A percentile compares a stretch with the other conserved stretches of the same genome.
These are phyloP conservation scores for Sicyos edulis DNA, from an alignment of 306 rosid genomes.

Conservation along the genomic window DNA sequence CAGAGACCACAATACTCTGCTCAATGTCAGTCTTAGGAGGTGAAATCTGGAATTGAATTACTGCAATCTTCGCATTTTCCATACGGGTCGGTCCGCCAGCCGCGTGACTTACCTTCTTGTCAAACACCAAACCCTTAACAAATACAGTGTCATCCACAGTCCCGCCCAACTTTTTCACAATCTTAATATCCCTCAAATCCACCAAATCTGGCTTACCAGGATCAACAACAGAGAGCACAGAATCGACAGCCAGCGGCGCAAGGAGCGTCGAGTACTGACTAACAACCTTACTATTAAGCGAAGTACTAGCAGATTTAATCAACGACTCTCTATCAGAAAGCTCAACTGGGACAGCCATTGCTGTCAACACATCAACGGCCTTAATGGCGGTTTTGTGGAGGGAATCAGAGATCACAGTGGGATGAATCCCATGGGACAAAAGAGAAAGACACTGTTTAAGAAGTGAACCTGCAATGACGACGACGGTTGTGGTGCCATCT, in stretches of 20 bases:
- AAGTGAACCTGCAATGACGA: slow-evolving; percentile 77
- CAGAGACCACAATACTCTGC: slow-evolving; percentile 88
- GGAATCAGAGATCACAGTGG: slow-evolving; percentile 76
- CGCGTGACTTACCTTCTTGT: slow-evolving; percentile 89
- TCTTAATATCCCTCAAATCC: slow-evolving; percentile 79
- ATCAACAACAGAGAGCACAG: slow-evolving; percentile 71
- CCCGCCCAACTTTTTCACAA: slow-evolving; percentile 93
- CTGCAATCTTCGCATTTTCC: slow-evolving; percentile 92
- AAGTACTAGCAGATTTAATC: slow-evolving; percentile 75
- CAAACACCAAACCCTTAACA: slow-evolving; percentile 78
- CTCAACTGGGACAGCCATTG: slow-evolving; percentile 93
- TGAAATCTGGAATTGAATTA: slow-evolving; percentile 95
- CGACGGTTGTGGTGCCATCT: slow-evolving; percentile 93
- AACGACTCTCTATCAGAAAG: slow-evolving; percentile 81
- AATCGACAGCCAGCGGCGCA: slow-evolving; percentile 89
- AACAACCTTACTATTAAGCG: slow-evolving; percentile 91
- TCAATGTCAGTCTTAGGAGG: slow-evolving; percentile 92
- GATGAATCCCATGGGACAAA: slow-evolving; percentile 77
- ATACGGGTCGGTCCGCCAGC: slow-evolving; percentile 91
- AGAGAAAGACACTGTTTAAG: slow-evolving; percentile 64
- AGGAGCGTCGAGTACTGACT: slow-evolving; percentile 86
- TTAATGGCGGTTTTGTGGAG: slow-evolving; percentile 71
- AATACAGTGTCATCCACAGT: slow-evolving; percentile 80
- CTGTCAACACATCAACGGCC: slow-evolving; percentile 73
- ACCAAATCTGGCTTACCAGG: slow-evolving; percentile 59